Evolutionary conservation across 1,284 basidiomycete genomes (phyloP), one percentile per base, ranked within the genome.

Genomic region (Apiotrichum gamsii): DNA sequence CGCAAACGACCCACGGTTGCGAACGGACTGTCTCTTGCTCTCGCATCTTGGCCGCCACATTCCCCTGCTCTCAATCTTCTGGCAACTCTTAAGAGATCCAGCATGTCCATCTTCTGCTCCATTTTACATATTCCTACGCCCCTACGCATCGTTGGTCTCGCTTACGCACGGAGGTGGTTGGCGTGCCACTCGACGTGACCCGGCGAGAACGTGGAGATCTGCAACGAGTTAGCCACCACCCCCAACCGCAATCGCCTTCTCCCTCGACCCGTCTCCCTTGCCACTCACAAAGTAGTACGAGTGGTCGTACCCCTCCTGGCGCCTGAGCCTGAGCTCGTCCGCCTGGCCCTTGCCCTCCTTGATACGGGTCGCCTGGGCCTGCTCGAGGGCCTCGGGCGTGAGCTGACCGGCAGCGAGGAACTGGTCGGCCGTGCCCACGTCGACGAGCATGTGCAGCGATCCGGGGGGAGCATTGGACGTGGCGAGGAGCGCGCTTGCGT

Each of bases 261-360:
- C 19, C 8, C 25, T 29, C 24, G 3, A 23, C 13, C 11, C 28
- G 10, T 10, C 9, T 33, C 20, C 18, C n/a, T n/a, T n/a, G 14
- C 16, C 16, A 79, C 87, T 69, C 63, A 90, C 89, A 62, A 94
- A 94, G 72, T 83, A 94, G 72, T 93, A 91, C 51, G 74, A 68
- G 72, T 97, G 94, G 67, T 98, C 93, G 65, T 95, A 97, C 10
- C 84, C 90, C 40, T 87, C 84, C 49, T 94, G 89, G 54, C 81
- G 77, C 54, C 87, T 78, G 16, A 96, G 82, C 43, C 80, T 75
- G 9, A 96, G 86, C 65, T 87, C 81, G n/a, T 80, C 76, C 54
- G 85, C 80, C 41, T 82, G 80, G 14, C 49, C 49, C 8, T 81
- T 78, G 45, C 81, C 78, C 47, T 84, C 76, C 6, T 39, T 39